Base-by-base conservation (phyloP, 2,329 filamentous ascomycete genomes). In the Talaromyces sp. region DNA sequence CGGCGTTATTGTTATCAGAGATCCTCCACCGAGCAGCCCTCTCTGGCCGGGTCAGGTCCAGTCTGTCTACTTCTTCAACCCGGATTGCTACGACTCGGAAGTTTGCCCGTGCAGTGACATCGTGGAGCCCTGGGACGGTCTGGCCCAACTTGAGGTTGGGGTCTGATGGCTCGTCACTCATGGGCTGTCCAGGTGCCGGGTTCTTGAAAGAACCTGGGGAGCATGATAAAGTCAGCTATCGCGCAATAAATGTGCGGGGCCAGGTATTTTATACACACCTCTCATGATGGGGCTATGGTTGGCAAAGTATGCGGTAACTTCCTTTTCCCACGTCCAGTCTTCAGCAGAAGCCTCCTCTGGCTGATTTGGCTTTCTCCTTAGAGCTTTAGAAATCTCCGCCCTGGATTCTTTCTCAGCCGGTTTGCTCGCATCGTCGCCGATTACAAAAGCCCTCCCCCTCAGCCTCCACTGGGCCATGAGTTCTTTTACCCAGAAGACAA, bases 71-170 rank as follows among this genome's bases (percentile, higher is more conserved):
- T 72, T 90, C 86, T 9, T 90, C 84, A 0, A 96, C 88, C 55
- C 88, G 86, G 72, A 99, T 95, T 71, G 95, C 87, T 3, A 96
- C 91, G 0, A 96, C 90, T 58, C 93, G 81, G 72, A 96, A 96
- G 73, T 96, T 90, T 65, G 78, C 78, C 66, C 92, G 81, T 47
- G 91, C 90, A 60, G 88, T 67, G 6, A 70, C 65, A 68, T 98
- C 92, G 52, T 91, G 76, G 6, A 96, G 74, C 68, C 89, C 85
- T 19, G 85, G 82, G 17, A 95, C 87, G 73, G 86, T 87, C 72
- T 89, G 86, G 11, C 84, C 84, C 2, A 85, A 68, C 57, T 77
- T 73, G 74, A 72, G 78, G 67, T 71, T 79, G 64, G 65, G 73
- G 72, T 81, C 70, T 62, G 73, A 72, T 65, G 82, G 73, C 67